A percentile compares a stretch with the other conserved stretches of the same genome.
Evolutionary conservation across 306 rosid genomes (phyloP).

Genomic region (Luffa aegyptiaca): DNA sequence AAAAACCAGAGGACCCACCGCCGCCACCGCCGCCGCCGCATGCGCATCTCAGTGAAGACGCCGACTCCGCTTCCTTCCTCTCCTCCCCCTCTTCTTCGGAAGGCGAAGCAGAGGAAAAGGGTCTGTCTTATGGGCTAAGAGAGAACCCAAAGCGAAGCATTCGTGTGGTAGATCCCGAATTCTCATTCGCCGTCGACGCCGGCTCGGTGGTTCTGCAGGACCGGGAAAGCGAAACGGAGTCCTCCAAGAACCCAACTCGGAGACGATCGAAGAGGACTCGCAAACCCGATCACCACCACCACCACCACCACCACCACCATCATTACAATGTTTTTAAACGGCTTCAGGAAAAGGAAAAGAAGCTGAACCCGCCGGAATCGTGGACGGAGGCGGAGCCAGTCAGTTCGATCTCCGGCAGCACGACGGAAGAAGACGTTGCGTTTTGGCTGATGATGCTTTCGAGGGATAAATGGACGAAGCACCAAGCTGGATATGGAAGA

Average conservation of each 20-base stretch:
- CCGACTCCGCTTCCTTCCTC: constrained; percentile 38
- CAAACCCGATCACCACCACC: constrained; percentile 13
- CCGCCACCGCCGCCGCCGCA: background rate
- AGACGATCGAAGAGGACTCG: constrained; percentile 57
- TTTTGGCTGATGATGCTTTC: constrained; percentile 81
- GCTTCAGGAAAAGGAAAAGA: constrained; percentile 6
- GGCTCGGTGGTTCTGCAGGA: constrained; percentile 66
- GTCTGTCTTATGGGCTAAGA: constrained; percentile 33
- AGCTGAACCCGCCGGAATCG: constrained; percentile 29
- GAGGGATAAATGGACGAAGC: constrained; percentile 55
- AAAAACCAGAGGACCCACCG: constrained; percentile 17
- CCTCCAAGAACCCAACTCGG: constrained; percentile 58
- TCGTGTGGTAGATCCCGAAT: constrained; percentile 58
- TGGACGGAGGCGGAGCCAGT: constrained; percentile 49
- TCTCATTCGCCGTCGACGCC: constrained; percentile 37
- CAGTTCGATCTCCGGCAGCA: constrained; percentile 62
- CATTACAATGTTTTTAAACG: background rate
- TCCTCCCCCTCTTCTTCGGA: constrained; percentile 22
- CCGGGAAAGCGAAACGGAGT: constrained; percentile 82
- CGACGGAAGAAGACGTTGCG: constrained; percentile 73
- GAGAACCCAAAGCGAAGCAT: constrained; percentile 70
- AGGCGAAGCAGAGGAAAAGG: constrained; percentile 30
- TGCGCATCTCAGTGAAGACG: constrained; percentile 33
- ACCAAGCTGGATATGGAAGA: background rate
- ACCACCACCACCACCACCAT: background rate